Conservation (phyloP, 2,329 filamentous ascomycete species). For the Bipolaris oryzae region DNA sequence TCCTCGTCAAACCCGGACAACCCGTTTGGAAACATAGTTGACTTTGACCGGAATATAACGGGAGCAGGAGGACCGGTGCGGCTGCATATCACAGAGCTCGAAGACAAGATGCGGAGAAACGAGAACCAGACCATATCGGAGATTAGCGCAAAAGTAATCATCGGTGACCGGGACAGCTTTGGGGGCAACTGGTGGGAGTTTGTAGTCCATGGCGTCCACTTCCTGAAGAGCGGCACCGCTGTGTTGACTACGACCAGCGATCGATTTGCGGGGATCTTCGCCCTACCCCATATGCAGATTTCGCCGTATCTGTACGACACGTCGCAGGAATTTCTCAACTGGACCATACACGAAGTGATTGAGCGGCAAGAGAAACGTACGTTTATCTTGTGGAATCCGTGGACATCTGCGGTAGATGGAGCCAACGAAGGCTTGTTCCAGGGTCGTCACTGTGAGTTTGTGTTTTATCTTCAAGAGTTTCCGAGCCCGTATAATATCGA, state of each 20-base stretch:
- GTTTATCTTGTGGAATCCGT: constrained; percentile 65
- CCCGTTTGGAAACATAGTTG: constrained; percentile 65
- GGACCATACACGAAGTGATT: constrained; percentile 72
- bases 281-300: constrained; percentile 80
- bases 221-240: constrained; percentile 77
- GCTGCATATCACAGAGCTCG: constrained; percentile 67
- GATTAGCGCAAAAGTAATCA: constrained; percentile 70
- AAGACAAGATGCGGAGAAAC: constrained; percentile 42
- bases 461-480: constrained; percentile 79
- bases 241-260: constrained; percentile 89
- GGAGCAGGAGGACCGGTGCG: constrained; percentile 69
- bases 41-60: constrained; percentile 83
- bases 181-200: constrained; percentile 78
- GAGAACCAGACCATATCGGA: constrained; percentile 62
- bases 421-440: constrained; percentile 61
- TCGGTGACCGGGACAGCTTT: constrained; percentile 73
- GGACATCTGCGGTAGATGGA: constrained; percentile 72
- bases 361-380: constrained; percentile 67
- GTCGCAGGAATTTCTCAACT: constrained; percentile 67
- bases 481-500: constrained; percentile 35
- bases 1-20: constrained; percentile 67
- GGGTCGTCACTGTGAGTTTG: constrained; percentile 86
- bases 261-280: constrained; percentile 85
- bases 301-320: constrained; percentile 58
- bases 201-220: constrained; percentile 82